A percentile compares a stretch with the other conserved stretches of the same genome.
Evolutionary conservation across 2,329 filamentous ascomycete genomes (phyloP).

Genomic region (Pseudogymnoascus sp.): DNA sequence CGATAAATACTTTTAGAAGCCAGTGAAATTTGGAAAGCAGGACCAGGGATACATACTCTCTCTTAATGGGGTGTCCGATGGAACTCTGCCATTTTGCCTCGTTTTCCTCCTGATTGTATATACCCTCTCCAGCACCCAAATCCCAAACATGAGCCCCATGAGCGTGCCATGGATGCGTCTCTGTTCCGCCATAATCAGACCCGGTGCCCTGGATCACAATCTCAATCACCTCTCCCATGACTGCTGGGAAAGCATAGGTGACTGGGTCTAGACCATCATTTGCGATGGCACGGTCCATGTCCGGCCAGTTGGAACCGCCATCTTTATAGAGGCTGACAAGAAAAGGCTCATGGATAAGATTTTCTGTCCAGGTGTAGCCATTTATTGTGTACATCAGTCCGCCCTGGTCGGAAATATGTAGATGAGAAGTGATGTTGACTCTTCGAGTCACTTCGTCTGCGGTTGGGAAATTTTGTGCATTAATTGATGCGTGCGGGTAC

Average conservation of each 20-base stretch:
- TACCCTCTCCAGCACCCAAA: constrained; percentile 36
- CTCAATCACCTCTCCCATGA: constrained; percentile 38
- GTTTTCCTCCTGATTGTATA: constrained; percentile 35
- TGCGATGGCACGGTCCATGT: constrained; percentile 33
- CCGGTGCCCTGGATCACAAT: constrained; percentile 35
- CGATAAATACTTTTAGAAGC: background rate
- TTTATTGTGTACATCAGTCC: constrained; percentile 24
- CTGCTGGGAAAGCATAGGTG: constrained; percentile 33
- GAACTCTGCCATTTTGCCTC: constrained; percentile 20
- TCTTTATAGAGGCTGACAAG: constrained; percentile 38
- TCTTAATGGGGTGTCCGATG: background rate
- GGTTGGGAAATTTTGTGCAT: constrained; percentile 21
- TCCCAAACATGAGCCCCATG: constrained; percentile 28
- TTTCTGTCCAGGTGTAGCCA: constrained; percentile 28
- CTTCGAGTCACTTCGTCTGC: constrained; percentile 29
- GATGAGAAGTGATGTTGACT: constrained; percentile 27
- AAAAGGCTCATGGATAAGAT: constrained; percentile 31
- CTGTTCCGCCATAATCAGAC: constrained; percentile 29
- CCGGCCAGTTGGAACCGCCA: constrained; percentile 29
- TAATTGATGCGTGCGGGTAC: background rate
- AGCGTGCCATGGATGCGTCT: constrained; percentile 33
- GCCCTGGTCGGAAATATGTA: background rate
- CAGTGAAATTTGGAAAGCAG: background rate
- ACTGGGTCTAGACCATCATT: constrained; percentile 36
- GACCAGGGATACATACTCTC: background rate